Evolutionary conservation across 345 rosid genomes (phyloP), one percentile per base, ranked within the genome.

Genomic region (Bruguiera parviflora): DNA sequence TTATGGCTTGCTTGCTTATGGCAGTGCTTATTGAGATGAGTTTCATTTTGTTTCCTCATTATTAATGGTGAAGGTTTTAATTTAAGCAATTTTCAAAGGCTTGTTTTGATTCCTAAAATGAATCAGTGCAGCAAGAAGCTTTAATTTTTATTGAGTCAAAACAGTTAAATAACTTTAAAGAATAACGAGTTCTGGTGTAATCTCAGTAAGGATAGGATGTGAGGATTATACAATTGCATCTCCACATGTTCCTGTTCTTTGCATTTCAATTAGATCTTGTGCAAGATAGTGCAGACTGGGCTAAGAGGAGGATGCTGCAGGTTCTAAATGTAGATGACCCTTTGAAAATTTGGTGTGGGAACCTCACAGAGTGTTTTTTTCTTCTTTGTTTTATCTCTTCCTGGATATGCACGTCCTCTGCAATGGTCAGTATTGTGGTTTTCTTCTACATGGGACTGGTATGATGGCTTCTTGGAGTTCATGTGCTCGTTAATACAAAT

Each of bases 401-500:
- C 19, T 63, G 71, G 70, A 81, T 53, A 60, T 80, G 85, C 43
- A 86, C 63, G 75, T 86, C 90, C 29, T 86, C 93, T 66, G 86
- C 89, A 55, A 83, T 28, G 52, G 70, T 74, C 33, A 86, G 67
- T 53, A 83, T 58, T 33, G 43, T 61, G 4, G 74, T 67, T 69
- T 79, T 72, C 69, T 83, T n/a, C 87, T 83, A 33, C 82, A 82
- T 18, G 82, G 81, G 24, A 89, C 94, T 27, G 80, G 77, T 22
- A 86, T 52, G 19, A 83, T 69, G 68, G 71, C 77, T 79, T 88
- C 94, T 67, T 88, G 76, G 55, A 82, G 76, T 75, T 84, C 67
- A 80, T 28, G 59, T 83, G 87, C 58, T 88, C 86, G 43, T 86
- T 88, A 53, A 82, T 69, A 46, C 66, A 58, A 56, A 82, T 15